phyloP scores from a whole-genome alignment of 805 yeast genomes.

The Hanseniaspora singularis region DNA sequence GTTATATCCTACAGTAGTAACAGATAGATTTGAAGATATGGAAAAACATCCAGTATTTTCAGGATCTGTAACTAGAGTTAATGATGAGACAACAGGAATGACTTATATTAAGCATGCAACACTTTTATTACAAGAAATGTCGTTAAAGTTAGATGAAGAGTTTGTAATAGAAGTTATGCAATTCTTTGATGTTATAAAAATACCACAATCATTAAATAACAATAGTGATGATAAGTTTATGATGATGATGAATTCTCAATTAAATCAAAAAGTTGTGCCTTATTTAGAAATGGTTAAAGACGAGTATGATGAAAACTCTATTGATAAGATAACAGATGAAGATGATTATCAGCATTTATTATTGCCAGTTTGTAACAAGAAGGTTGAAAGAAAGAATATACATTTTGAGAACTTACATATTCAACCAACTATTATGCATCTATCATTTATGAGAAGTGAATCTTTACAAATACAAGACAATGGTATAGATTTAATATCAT shows the following conservation, averaged over 20 bases:
- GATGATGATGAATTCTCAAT: conserved; percentile 40
- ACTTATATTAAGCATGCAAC: conserved; percentile 86
- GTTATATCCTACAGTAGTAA: conserved; percentile 79
- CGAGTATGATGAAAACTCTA: background rate
- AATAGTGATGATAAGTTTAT: background rate
- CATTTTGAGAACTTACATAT: conserved; percentile 87
- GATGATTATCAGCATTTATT: conserved; percentile 23
- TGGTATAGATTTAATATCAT: conserved; percentile 6
- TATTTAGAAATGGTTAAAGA: conserved; percentile 19
- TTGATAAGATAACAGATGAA: background rate
- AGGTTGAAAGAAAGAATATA: conserved; percentile 49
- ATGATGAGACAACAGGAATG: conserved; percentile 86
- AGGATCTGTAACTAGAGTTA: conserved; percentile 68
- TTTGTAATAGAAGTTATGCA: conserved; percentile 72
- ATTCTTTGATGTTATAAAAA: conserved; percentile 39
- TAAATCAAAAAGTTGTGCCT: conserved; percentile 33
- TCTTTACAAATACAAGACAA: conserved; percentile 17
- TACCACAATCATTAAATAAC: background rate
- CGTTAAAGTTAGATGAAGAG: conserved; percentile 89
- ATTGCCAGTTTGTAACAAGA: conserved; percentile 42
- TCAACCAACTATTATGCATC: conserved; percentile 79
- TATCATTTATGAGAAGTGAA: conserved; percentile 87
- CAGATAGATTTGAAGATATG: conserved; percentile 72
- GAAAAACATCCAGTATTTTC: conserved; percentile 84
- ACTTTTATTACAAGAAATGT: conserved; percentile 73